A percentile compares a stretch with the other conserved stretches of the same genome.
Conservation (phyloP, 1,139 yeast genomes). For the Scheffersomyces lignicola region DNA sequence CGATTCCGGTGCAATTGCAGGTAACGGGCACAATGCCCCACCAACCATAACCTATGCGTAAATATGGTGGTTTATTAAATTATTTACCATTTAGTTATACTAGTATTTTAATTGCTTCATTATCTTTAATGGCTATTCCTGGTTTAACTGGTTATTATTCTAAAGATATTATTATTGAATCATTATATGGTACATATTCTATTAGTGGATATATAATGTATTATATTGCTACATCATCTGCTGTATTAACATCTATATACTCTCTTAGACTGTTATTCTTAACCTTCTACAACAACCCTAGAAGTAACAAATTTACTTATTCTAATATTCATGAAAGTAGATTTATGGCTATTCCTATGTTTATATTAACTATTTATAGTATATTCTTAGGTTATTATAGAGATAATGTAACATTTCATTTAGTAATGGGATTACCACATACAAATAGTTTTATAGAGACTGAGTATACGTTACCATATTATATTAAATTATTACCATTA, state of each 20-base stretch:
- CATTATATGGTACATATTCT: no score
- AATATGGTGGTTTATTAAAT: no score
- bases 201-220: no score
- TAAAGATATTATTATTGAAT: no score
- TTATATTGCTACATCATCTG: no score
- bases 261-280: slow-evolving; percentile 11
- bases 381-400: slow-evolving; percentile 18
- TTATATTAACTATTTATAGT: slow-evolving; percentile 17
- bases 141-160: no score
- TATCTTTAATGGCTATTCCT: no score
- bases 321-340: slow-evolving; percentile 16
- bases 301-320: slow-evolving; percentile 15
- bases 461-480: slow-evolving; percentile 18
- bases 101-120: no score
- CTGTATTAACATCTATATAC: slow-evolving; percentile 8
- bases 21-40: no score
- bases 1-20: no score
- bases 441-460: slow-evolving; percentile 18
- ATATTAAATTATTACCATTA: slow-evolving; percentile 18
- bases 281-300: slow-evolving; percentile 15
- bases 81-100: no score
- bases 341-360: slow-evolving; percentile 17
- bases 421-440: slow-evolving; percentile 18
- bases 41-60: no score
- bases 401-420: slow-evolving; percentile 17